Evolutionary conservation across 2,329 filamentous ascomycete species (phyloP), one percentile per base, ranked within the genome.

Genomic region (Raffaelea arxii): DNA sequence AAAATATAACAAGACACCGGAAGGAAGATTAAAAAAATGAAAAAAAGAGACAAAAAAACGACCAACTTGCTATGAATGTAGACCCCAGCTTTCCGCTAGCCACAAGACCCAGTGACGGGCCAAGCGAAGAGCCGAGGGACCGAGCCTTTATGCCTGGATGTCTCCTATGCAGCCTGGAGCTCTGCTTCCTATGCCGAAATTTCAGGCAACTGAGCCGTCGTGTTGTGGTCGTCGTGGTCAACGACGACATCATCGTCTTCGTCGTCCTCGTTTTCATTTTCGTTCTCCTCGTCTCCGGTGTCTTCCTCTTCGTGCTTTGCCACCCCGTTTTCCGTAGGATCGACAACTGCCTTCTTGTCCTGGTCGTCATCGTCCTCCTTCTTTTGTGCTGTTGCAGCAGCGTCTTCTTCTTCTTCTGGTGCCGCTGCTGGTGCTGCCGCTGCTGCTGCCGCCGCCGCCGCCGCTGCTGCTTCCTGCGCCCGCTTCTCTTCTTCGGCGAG

Each of bases 401-500:
- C 40, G 23, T 43, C n/a, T n/a, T n/a, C 43, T 2, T 42, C 46
- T 4, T 6, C 40, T 1, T 47, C 41, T 6, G 23, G 46, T 4
- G 37, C 41, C 14, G 45, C 48, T 24, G 24, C 25, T 7, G 44
- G 30, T 11, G 43, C 46, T 2, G 30, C 38, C 4, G 22, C 37
- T 18, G 41, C 38, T 6, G 40, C 41, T 11, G 30, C 25, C 19
- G 71, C 61, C 14, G 72, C 65, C 19, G 73, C 68, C 2, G 66
- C 69, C 5, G 63, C 63, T 4, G 27, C 36, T 6, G 43, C 32
- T 21, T 39, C 45, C 19, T 30, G 40, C 7, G 48, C 40, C 14
- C 36, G 44, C 45, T 49, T 40, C 41, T 48, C 48, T 10, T 74
- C 61, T 18, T 70, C 62, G 10, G 74, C 67, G 19, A 74, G 68